These are phyloP conservation scores for Vigna mungo DNA, from an alignment of 306 rosid genomes.

Conservation along the genomic window DNA sequence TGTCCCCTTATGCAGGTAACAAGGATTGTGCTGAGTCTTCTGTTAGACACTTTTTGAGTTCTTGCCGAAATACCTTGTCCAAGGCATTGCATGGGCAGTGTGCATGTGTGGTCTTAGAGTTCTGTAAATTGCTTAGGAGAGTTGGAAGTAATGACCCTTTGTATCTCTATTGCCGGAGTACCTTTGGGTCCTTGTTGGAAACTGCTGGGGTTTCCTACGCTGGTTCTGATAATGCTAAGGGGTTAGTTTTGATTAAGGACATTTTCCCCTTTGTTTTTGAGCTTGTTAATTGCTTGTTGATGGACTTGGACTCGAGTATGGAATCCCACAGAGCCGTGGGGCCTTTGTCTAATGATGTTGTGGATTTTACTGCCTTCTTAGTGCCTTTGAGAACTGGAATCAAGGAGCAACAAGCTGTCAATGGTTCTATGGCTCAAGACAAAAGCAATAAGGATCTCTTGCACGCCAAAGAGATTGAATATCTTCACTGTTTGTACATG, in stretches of 20 bases:
- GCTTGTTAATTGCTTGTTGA: conserved; percentile 59
- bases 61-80: conserved; percentile 51
- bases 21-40: conserved; percentile 61
- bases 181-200: conserved; percentile 72
- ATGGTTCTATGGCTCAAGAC: conserved; percentile 26
- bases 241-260: conserved; percentile 55
- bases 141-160: conserved; percentile 63
- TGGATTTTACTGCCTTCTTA: conserved; percentile 66
- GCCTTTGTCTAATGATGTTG: conserved; percentile 59
- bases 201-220: conserved; percentile 43
- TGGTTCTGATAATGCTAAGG: conserved; percentile 41
- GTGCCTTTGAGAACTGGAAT: conserved; percentile 62
- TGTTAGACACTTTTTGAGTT: conserved; percentile 69
- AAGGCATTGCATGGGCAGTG: conserved; percentile 56
- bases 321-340: conserved; percentile 49
- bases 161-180: conserved; percentile 73
- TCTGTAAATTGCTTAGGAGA: conserved; percentile 82
- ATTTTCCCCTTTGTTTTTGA: conserved; percentile 77
- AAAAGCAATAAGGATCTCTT: conserved; percentile 43
- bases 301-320: conserved; percentile 63
- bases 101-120: conserved; percentile 69
- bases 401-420: conserved; percentile 36
- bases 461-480: conserved; percentile 58
- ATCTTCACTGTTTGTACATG: conserved; percentile 49
- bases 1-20: conserved; percentile 62